Evolutionary conservation across 768 basidiomycete genomes (phyloP), one percentile per base, ranked within the genome.

Genomic region (Lactarius hatsudake): DNA sequence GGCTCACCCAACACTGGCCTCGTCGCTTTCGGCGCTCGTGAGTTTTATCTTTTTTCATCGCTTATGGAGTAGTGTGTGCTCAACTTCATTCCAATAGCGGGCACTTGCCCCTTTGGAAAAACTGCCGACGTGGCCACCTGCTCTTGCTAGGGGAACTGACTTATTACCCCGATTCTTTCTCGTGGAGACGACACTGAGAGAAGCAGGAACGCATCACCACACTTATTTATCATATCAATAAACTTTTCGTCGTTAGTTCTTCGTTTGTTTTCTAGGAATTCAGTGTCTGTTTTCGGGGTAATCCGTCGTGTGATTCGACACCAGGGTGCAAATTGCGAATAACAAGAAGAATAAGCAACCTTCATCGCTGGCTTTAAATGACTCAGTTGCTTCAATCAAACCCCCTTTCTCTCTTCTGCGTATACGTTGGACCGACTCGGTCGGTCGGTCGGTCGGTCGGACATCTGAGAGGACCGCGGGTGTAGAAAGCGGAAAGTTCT

Each of bases 1-100:
- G 85, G 84, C 67, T 80, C 82, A 68, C 82, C 83, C 30, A 80
- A 78, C 1, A 66, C 74, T 2, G 82, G 82, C 61, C 81, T 84
- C 20, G 72, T 75, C 18, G 80, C 85, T 2, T 84, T 86, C 64
- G 78, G 77, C 45, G 78, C 78, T 62, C 62, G 82, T 83, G 64
- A 74, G 81, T 77, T 48, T n/a, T 9, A 5, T 40, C 2, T 36
- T 5, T 63, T 26, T 15, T 34, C 32, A 18, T 30, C 17, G 53
- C n/a, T 59, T 34, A 56, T 53, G 12, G 5, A 23, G 23, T n/a
- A 5, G 23, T 51, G 45, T 51, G 48, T 26, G 51, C 51, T 53
- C 40, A 30, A 56, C 28, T 59, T 32, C 20, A 40, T 38, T 26
- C 23, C 12, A 5, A 26, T 42, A 68, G 69, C 66, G 17, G 62